Percentiles rank a stretch among this genome's conserved stretches.
Conservation (phyloP, 2,329 filamentous ascomycete species). For the Mycosphaerella sp. region DNA sequence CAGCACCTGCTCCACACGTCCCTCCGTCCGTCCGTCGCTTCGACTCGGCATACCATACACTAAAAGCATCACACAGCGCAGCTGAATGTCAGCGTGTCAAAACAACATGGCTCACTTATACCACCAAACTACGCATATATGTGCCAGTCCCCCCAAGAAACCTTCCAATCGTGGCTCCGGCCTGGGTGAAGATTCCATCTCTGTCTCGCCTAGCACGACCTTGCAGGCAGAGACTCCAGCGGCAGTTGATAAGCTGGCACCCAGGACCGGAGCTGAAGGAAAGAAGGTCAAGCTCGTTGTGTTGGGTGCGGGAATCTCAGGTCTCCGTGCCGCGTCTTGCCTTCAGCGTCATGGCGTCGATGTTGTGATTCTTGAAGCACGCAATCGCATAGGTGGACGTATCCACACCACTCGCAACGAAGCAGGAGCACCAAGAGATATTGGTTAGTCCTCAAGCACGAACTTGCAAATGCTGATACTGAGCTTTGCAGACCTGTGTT, state of each 20-base stretch:
- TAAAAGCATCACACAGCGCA: slow-evolving; percentile 1
- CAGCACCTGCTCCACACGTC: no score
- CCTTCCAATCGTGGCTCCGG: slow-evolving; percentile 25
- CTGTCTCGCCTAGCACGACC: slow-evolving; percentile 19
- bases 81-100: slow-evolving; percentile 25
- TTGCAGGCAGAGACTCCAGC: slow-evolving; percentile 20
- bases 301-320: slow-evolving; percentile 35
- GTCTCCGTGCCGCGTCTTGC: slow-evolving; percentile 34
- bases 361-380: slow-evolving; percentile 34
- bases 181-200: slow-evolving; percentile 20
- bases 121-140: slow-evolving; percentile 19
- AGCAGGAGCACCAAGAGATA: slow-evolving; percentile 26
- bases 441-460: slow-evolving; percentile 23
- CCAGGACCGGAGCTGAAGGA: slow-evolving; percentile 18
- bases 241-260: slow-evolving; percentile 8
- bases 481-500: slow-evolving; percentile 27
- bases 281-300: slow-evolving; percentile 29
- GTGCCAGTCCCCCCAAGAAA: slow-evolving; percentile 18
- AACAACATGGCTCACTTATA: slow-evolving; percentile 23
- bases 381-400: slow-evolving; percentile 34
- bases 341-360: slow-evolving; percentile 33
- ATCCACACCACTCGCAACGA: slow-evolving; percentile 37
- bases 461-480: slow-evolving; percentile 26
- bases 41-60: no score
- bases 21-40: no score